Percentiles rank a stretch among this genome's conserved stretches.
Conservation (phyloP, 2,329 filamentous ascomycete genomes). For the Zymoseptoria crescenta region DNA sequence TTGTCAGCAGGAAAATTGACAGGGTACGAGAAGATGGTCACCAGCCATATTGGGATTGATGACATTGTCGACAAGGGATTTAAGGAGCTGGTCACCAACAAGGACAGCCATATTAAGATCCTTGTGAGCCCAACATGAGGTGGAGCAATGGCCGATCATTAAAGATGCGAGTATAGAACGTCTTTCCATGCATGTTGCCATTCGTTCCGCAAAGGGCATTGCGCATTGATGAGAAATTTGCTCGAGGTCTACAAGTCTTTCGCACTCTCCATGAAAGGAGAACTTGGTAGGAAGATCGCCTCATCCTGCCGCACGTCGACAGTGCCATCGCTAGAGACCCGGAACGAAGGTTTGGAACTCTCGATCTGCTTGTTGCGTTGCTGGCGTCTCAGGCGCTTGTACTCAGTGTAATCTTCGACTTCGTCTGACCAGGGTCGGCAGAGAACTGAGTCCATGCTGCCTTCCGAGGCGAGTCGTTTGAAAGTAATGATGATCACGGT, state of each 20-base stretch:
- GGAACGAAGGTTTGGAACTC: background rate
- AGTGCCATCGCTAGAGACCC: slow-evolving; percentile 7
- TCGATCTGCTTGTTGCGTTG: slow-evolving; percentile 6
- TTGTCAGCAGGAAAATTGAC: slow-evolving; percentile 3
- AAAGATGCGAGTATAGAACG: background rate
- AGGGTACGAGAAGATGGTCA: slow-evolving; percentile 14
- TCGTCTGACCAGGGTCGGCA: slow-evolving; percentile 37
- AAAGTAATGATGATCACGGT: slow-evolving; percentile 35
- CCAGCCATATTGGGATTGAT: slow-evolving; percentile 8
- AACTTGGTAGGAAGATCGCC: background rate
- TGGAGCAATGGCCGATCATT: background rate
- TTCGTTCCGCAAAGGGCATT: background rate
- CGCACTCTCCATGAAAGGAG: background rate
- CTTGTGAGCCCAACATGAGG: slow-evolving; percentile 7
- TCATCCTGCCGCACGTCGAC: background rate
- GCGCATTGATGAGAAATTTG: background rate
- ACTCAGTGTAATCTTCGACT: slow-evolving; percentile 42
- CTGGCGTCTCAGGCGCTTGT: slow-evolving; percentile 34
- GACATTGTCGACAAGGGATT: slow-evolving; percentile 14
- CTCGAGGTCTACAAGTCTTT: background rate
- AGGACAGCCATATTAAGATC: slow-evolving; percentile 15
- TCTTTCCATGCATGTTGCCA: background rate
- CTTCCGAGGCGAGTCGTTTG: slow-evolving; percentile 25
- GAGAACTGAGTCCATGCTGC: slow-evolving; percentile 31
- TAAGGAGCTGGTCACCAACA: slow-evolving; percentile 10